Percentiles rank a stretch among this genome's conserved stretches.
phyloP scores from a whole-genome alignment of 2,329 filamentous ascomycete genomes.

The Basipetospora chlamydospora region DNA sequence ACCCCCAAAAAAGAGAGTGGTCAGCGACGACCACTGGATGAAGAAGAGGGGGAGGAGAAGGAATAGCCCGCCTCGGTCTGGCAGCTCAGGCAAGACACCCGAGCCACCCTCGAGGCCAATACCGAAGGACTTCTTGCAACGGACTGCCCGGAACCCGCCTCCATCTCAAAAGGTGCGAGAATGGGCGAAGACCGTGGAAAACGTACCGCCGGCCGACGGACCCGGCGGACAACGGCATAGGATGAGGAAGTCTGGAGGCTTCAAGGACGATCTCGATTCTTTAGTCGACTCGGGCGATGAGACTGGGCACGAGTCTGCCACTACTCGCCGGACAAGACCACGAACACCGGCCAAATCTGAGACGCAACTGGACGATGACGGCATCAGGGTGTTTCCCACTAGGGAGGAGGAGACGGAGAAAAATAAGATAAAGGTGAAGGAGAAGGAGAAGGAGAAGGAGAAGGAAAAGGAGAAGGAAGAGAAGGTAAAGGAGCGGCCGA shows the following conservation, averaged over 20 bases:
- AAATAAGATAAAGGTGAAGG: background rate
- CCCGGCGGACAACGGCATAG: slow-evolving; percentile 1
- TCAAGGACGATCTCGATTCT: slow-evolving; percentile 1
- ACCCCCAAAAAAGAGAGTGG: slow-evolving; percentile 77
- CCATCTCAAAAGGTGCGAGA: slow-evolving; percentile 46
- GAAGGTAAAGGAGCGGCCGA: background rate
- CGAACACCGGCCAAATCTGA: slow-evolving; percentile 9
- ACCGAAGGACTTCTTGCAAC: slow-evolving; percentile 44
- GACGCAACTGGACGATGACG: slow-evolving; percentile 13
- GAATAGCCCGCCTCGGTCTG: slow-evolving; percentile 23
- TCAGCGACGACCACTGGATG: slow-evolving; percentile 87
- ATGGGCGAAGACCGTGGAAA: slow-evolving; percentile 43
- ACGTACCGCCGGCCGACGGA: slow-evolving; percentile 2
- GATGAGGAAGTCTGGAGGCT: background rate
- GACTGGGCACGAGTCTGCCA: background rate
- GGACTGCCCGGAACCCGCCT: slow-evolving; percentile 37
- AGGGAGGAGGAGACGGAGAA: slow-evolving; percentile 5
- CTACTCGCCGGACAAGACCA: slow-evolving; percentile 13
- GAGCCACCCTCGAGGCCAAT: slow-evolving; percentile 18
- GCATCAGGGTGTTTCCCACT: slow-evolving; percentile 21
- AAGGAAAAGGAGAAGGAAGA: background rate
- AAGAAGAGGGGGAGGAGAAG: slow-evolving; percentile 35
- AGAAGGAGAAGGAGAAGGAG: background rate
- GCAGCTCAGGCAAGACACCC: slow-evolving; percentile 11
- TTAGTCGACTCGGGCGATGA: slow-evolving; percentile 1